Conservation (phyloP, 108 stramenopile genomes). For the Cyclotella choctawhatcheeana region DNA sequence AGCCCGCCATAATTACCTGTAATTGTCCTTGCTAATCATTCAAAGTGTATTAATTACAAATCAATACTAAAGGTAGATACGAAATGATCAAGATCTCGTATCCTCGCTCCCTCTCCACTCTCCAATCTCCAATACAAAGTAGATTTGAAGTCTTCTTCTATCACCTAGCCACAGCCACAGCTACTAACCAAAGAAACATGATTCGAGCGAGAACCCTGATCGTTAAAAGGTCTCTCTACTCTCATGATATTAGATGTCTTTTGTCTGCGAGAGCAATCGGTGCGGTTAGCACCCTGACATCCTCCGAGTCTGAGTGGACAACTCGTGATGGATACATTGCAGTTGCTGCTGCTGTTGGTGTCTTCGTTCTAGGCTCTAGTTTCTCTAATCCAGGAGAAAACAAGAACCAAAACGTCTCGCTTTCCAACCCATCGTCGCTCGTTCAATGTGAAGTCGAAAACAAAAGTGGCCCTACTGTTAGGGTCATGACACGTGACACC, state of each 20-base stretch:
- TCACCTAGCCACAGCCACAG: neutral
- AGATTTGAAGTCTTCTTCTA: too few relatives aligned
- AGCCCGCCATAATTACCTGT: constrained; percentile 1
- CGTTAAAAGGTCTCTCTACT: neutral
- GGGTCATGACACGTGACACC: neutral
- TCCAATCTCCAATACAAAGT: neutral
- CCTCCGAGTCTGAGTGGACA: constrained; percentile 9
- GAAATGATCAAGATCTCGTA: neutral
- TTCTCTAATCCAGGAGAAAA: neutral
- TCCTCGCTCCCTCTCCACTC: neutral
- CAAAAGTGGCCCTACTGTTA: neutral
- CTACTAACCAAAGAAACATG: neutral
- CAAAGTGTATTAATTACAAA: too few relatives aligned
- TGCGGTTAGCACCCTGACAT: neutral
- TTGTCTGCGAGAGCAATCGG: neutral
- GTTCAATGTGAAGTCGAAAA: constrained; percentile 9
- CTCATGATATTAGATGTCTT: neutral
- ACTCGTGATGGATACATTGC: neutral
- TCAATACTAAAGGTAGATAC: too few relatives aligned
- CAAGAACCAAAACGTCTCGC: neutral
- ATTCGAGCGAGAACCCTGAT: neutral
- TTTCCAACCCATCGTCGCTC: neutral
- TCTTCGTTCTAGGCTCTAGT: neutral
- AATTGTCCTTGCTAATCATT: too few relatives aligned
- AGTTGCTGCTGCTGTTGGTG: neutral